phyloP scores from a whole-genome alignment of 345 rosid species.

The Luvunga scandens region DNA sequence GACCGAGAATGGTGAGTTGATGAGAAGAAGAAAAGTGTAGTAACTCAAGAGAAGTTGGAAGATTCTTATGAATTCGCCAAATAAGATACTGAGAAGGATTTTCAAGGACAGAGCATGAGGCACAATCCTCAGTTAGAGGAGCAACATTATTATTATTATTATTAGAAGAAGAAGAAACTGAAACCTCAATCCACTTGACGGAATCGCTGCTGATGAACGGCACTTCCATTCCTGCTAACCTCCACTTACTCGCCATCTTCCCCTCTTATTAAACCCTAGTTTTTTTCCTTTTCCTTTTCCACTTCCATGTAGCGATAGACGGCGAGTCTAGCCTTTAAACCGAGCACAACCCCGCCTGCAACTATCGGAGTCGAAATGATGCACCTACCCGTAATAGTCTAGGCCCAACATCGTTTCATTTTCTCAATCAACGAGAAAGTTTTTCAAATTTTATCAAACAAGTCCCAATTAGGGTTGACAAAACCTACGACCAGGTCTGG shows the following conservation, averaged over 20 bases:
- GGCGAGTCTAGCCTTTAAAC: too few species aligned
- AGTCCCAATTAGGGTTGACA: too few species aligned
- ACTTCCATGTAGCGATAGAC: too few species aligned
- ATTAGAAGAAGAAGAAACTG: slow-evolving; percentile 37
- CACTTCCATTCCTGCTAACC: slow-evolving; percentile 63
- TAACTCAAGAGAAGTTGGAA: slow-evolving; percentile 54
- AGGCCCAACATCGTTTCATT: too few species aligned
- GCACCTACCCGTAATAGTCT: too few species aligned
- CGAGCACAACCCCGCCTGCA: too few species aligned
- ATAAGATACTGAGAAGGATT: slow-evolving; percentile 43
- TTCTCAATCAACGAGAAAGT: too few species aligned
- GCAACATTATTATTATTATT: slow-evolving; percentile 23
- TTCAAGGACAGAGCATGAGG: slow-evolving; percentile 47
- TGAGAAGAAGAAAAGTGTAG: slow-evolving; percentile 50
- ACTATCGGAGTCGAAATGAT: too few species aligned
- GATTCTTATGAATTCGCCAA: slow-evolving; percentile 57
- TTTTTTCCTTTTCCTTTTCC: too few species aligned
- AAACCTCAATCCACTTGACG: slow-evolving; percentile 61
- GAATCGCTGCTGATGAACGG: slow-evolving; percentile 65
- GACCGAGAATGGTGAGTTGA: slow-evolving; percentile 48
- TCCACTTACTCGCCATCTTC: slow-evolving; percentile 14
- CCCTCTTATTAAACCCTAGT: slow-evolving; percentile 12
- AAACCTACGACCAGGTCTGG: too few species aligned
- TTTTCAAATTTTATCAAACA: too few species aligned
- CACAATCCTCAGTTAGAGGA: slow-evolving; percentile 46